phyloP scores from a whole-genome alignment of 805 yeast species.

The Jamesozyma lodderae region DNA sequence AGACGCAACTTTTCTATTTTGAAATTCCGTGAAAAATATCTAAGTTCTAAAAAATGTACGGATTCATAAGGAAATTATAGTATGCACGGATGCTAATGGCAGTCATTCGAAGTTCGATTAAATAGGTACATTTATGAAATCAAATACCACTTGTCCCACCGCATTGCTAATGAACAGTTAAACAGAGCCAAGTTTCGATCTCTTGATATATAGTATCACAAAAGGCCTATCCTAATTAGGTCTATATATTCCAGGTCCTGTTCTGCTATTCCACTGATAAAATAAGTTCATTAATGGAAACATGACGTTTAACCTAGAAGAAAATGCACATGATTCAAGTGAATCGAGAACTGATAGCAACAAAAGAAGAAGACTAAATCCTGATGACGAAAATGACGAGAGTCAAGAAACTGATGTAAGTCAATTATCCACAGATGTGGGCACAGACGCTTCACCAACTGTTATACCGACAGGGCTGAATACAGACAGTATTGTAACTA shows the following conservation, averaged over 20 bases:
- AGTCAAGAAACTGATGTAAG: not conserved
- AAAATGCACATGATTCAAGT: constrained; percentile 3
- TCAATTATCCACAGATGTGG: not conserved
- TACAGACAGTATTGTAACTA: no score
- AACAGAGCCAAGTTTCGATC: not conserved
- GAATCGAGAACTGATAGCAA: no score
- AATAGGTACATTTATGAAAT: no score
- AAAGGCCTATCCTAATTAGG: no score
- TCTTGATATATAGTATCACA: not conserved
- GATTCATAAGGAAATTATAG: no score
- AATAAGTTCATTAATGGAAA: not conserved
- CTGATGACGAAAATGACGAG: not conserved
- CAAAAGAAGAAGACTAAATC: constrained; percentile 6
- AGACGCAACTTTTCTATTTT: not conserved
- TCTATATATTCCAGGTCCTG: not conserved
- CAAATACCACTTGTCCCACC: no score
- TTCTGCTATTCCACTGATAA: not conserved
- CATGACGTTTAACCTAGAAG: constrained; percentile 5
- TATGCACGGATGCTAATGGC: not conserved
- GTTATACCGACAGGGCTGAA: not conserved
- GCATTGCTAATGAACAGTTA: not conserved
- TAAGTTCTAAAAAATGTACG: not conserved
- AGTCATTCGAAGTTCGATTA: not conserved
- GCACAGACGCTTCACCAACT: not conserved
- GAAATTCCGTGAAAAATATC: not conserved